Evolutionary conservation across 495 filamentous ascomycete genomes (phyloP).

Genomic region (Aspergillus kassunensis): DNA sequence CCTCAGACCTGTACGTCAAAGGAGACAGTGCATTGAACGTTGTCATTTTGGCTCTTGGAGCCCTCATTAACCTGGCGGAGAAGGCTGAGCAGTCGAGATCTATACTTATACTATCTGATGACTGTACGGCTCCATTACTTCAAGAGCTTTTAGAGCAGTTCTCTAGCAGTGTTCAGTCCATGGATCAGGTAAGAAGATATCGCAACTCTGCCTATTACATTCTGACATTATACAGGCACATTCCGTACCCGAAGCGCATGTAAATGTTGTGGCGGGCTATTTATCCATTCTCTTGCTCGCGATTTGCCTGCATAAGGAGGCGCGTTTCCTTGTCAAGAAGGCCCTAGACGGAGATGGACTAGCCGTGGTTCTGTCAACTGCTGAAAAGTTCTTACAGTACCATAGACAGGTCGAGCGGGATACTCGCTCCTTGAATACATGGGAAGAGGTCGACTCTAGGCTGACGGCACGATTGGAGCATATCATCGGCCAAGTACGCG

Average conservation of each 20-base stretch:
- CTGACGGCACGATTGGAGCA: constrained; percentile 59
- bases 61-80: constrained; percentile 87
- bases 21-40: constrained; percentile 57
- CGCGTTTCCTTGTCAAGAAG: constrained; percentile 45
- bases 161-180: constrained; percentile 31
- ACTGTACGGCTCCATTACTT: constrained; percentile 28
- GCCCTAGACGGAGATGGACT: constrained; percentile 59
- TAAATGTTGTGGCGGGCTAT: constrained; percentile 88
- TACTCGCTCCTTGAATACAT: constrained; percentile 17
- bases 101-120: constrained; percentile 29
- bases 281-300: constrained; percentile 80
- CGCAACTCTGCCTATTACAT: not conserved
- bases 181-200: constrained; percentile 42
- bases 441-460: constrained; percentile 36
- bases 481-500: constrained; percentile 35
- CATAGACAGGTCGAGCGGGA: constrained; percentile 67
- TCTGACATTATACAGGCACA: constrained; percentile 56
- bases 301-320: constrained; percentile 59
- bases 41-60: constrained; percentile 74
- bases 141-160: constrained; percentile 44
- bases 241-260: constrained; percentile 76
- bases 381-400: constrained; percentile 79
- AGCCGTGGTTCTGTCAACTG: constrained; percentile 62
- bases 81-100: constrained; percentile 54
- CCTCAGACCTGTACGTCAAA: constrained; percentile 38